Evolutionary conservation across 2,329 filamentous ascomycete genomes (phyloP), one percentile per base, ranked within the genome.

Genomic region (Capronia americana): DNA sequence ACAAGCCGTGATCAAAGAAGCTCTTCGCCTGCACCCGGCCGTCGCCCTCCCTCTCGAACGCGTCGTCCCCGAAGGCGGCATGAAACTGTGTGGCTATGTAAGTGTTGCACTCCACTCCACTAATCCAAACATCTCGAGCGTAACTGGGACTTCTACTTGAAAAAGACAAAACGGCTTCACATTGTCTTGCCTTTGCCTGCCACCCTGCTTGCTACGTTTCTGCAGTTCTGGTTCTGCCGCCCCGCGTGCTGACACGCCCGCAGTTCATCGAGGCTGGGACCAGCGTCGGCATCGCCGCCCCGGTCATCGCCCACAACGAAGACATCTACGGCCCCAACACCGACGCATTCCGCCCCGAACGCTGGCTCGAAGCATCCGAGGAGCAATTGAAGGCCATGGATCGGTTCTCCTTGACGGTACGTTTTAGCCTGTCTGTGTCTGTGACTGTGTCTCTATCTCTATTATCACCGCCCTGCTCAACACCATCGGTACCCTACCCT

Each of bases 1-100:
- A 46, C 61, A 62, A 1, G 78, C 75, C 0, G 75, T 80, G 17
- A 78, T 79, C 66, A 81, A 79, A 61, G 79, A 82, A 67, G 74
- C 75, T 0, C 69, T 81, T 14, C 74, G 81, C 24, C 67, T 78
- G 23, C 76, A 74, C 1, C 75, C 75, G 8, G 78, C 77, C 12
- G 75, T 80, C 20, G 70, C 71, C 20, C 71, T 73, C 5, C 59
- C 58, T n/a, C 48, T 67, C 1, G 61, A 61, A 41, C 60, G 67
- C 66, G 7, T 75, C 10, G 76, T 78, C 12, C 71, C 73, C 26
- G 38, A 59, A 44, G 46, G 38, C 26, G 74, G 74, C n/a, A 68
- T 70, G 26, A 72, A 44, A 24, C 69, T 75, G 44, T 50, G 59
- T 32, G 68, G 69, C 30, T 14, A 53, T 10, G 28, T 30, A 30